phyloP scores from a whole-genome alignment of 345 rosid species.

The Citrus glauca region DNA sequence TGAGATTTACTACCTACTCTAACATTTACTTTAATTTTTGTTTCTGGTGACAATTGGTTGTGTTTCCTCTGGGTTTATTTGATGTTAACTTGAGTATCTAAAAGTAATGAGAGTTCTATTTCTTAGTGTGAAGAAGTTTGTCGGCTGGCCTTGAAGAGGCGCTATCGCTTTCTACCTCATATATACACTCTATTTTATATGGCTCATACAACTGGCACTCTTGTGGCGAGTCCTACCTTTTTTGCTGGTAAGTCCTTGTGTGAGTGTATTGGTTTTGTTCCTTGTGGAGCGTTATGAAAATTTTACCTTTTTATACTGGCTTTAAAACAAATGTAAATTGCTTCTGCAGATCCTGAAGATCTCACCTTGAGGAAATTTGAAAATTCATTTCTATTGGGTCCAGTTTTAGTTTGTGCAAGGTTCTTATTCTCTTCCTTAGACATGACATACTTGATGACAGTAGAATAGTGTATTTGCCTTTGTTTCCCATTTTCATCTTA shows the following conservation, averaged over 20 bases:
- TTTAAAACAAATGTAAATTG: background rate
- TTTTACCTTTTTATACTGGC: background rate
- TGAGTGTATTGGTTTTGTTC: constrained; percentile 5
- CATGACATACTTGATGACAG: background rate
- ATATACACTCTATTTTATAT: constrained; percentile 77
- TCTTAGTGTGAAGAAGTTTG: constrained; percentile 89
- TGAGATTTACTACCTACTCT: background rate
- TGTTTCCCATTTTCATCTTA: background rate
- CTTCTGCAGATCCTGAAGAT: constrained; percentile 69
- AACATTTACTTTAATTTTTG: background rate
- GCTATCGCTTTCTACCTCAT: constrained; percentile 79
- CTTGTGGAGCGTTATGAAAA: background rate
- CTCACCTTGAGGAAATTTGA: constrained; percentile 61
- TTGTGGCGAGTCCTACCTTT: constrained; percentile 74
- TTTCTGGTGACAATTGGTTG: background rate
- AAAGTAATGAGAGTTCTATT: constrained; percentile 15
- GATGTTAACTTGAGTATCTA: background rate
- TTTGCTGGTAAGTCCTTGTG: constrained; percentile 62
- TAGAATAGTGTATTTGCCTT: background rate
- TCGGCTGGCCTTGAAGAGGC: constrained; percentile 82
- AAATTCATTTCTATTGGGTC: constrained; percentile 79
- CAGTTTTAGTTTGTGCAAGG: constrained; percentile 73
- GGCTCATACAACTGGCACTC: constrained; percentile 78
- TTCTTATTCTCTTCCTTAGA: constrained; percentile 29
- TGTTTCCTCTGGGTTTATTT: background rate